phyloP scores from a whole-genome alignment of 805 yeast genomes.

The Candida odintsovae region DNA sequence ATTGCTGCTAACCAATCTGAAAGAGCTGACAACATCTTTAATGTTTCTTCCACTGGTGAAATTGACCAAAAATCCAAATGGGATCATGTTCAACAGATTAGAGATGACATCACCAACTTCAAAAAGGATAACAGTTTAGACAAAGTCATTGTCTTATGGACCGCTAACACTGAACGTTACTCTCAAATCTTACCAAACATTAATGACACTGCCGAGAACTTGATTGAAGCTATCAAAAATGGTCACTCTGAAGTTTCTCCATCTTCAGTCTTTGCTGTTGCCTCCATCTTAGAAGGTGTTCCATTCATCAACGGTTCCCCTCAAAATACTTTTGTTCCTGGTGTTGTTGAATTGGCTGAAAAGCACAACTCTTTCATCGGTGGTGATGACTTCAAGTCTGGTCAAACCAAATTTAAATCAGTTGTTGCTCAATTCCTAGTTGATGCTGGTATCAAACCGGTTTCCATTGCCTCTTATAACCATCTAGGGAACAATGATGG shows the following conservation, averaged over 20 bases:
- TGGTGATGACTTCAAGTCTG: conserved; percentile 96
- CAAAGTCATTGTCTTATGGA: conserved; percentile 89
- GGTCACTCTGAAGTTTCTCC: conserved; percentile 87
- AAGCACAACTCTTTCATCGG: conserved; percentile 72
- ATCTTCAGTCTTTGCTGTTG: conserved; percentile 91
- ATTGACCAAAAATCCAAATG: conserved; percentile 63
- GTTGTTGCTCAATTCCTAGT: conserved; percentile 93
- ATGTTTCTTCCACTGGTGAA: conserved; percentile 45
- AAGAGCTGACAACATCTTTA: conserved; percentile 83
- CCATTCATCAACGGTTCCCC: conserved; percentile 97
- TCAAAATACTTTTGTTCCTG: conserved; percentile 96
- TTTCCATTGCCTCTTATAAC: conserved; percentile 91
- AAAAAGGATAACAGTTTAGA: conserved; percentile 69
- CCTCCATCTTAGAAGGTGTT: conserved; percentile 79
- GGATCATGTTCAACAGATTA: conserved; percentile 82
- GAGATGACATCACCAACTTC: conserved; percentile 77
- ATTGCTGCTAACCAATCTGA: conserved; percentile 92
- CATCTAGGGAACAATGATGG: conserved; percentile 98
- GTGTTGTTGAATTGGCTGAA: conserved; percentile 87
- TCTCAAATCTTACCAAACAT: conserved; percentile 73
- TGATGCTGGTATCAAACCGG: conserved; percentile 95
- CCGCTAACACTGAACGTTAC: conserved; percentile 95
- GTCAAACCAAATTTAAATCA: conserved; percentile 95
- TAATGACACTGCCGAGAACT: conserved; percentile 82
- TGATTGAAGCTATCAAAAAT: conserved; percentile 63